Base-by-base conservation (phyloP, 2,329 filamentous ascomycete genomes). In the Stachybotrys echinatus region DNA sequence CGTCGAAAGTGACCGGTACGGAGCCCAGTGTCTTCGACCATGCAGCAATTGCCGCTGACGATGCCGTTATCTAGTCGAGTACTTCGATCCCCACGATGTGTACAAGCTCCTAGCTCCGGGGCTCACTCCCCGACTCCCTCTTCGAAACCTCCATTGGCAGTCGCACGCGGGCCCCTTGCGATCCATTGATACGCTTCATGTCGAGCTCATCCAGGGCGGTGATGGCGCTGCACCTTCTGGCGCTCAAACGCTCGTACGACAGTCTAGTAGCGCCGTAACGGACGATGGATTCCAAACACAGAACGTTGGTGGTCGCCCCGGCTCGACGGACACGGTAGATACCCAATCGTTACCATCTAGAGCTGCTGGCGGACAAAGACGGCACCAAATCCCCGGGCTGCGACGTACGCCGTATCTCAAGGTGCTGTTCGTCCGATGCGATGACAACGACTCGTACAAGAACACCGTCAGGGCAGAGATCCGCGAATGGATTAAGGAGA, bases 361-460 rank as follows among this genome's bases (percentile, higher is more conserved):
- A 31, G 59, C 66, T 43, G 56, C 67, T n/a, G 66, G 62, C 10
- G 67, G 60, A 38, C 62, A 60, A 53, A 82, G 92, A 45, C 81
- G 94, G 46, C 94, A 99, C 65, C 94, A 99, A 65, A 97, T 99
- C 48, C 94, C 94, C 1, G 95, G 94, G 4, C 73, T 99, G 50
- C 86, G 92, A 38, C 88, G 89, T 54, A 97, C 92, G 1, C 91
- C 95, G 1, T 99, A 99, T 66, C 76, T 99, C 52, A 97, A 96
- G 66, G 74, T 99, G 6, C 87, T 92, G 50, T 74, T 99, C 2
- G 79, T 99, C 48, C 83, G 92, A 62, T 97, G 94, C 70, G 94
- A 97, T 71, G 94, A 99, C 65, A 95, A 91, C 61, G 95, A 99
- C 45, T 84, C 84, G 8, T 99, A 99, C 76, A 97, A 96, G 69